A percentile compares a stretch with the other conserved stretches of the same genome.
phyloP scores from a whole-genome alignment of 1,284 basidiomycete species.

The Papiliotrema terrestris region DNA sequence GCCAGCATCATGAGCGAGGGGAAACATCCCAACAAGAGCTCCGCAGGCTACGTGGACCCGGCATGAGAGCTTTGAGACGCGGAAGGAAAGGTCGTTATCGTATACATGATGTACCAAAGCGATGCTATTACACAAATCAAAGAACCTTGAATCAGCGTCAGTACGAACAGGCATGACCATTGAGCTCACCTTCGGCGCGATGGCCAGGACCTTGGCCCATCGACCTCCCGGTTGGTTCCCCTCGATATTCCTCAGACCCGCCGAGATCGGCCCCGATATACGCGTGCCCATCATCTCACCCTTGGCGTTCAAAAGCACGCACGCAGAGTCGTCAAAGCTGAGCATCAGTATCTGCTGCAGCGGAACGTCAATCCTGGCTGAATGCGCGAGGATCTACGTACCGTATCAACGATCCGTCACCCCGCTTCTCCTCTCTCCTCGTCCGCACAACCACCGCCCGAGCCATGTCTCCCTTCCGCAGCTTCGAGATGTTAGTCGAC shows the following conservation, averaged over 20 bases:
- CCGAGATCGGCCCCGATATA: conserved; percentile 88
- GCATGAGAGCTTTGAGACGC: no score
- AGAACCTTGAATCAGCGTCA: neutral
- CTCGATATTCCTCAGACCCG: conserved; percentile 64
- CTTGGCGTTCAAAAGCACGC: conserved; percentile 93
- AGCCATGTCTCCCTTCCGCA: conserved; percentile 87
- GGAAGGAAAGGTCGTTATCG: neutral
- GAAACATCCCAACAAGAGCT: no score
- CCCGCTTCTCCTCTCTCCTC: conserved; percentile 43
- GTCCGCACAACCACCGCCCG: conserved; percentile 94
- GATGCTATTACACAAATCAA: neutral
- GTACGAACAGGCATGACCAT: no score
- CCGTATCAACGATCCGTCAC: conserved; percentile 45
- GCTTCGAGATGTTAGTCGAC: conserved; percentile 58
- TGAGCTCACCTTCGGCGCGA: conserved; percentile 77
- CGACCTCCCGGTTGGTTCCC: conserved; percentile 62
- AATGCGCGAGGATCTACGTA: conserved; percentile 15
- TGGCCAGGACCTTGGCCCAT: conserved; percentile 89
- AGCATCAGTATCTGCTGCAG: conserved; percentile 35
- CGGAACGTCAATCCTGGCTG: neutral
- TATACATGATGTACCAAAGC: neutral
- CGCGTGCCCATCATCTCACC: conserved; percentile 94
- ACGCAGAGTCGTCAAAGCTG: conserved; percentile 97
- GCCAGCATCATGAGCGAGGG: no score
- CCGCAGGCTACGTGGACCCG: no score